Base-by-base conservation (phyloP, 2,329 filamentous ascomycete species). In the Penicillium decumbens region DNA sequence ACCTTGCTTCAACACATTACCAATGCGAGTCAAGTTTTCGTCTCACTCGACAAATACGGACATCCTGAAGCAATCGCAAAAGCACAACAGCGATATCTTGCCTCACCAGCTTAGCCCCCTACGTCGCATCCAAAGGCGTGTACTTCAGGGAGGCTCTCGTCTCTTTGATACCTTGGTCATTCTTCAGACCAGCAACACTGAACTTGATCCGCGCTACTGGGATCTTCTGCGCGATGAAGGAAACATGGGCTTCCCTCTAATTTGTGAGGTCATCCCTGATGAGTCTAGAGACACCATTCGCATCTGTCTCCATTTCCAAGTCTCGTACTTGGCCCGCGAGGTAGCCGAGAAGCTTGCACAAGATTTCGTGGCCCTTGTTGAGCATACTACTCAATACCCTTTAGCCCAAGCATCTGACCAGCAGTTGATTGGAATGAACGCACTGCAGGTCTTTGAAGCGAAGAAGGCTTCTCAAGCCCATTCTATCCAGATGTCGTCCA, bases 1-100 rank as follows among this genome's bases (percentile, higher is more conserved):
- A 0, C 91, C 91, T 0, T 95, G 89, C 65, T 95, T 96, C 75
- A 96, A 95, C 64, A 95, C 91, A 0, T 71, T 95, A 10, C 89
- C 91, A 0, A 64, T 90, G 1, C 80, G 89, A 24, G 71, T 82
- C 13, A 70, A 81, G 28, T 53, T 87, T 8, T 69, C 75, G 1
- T 63, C 64, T 2, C 65, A 65, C 1, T 72, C 67, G 0, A 77
- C 76, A 13, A 83, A 84, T 49, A 59, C 75, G 0, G 78, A 83
- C 4, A 64, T 90, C 9, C 70, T 86, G 24, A 80, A 78, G 49
- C 65, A 72, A 2, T 75, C 89, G 2, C 85, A 90, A 44, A 68
- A 69, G 0, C 65, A 81, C 24, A 90, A 88, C 61, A 71, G 80
- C 0, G 75, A 83, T 0, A 69, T 83, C 2, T 60, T 92, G 15